Evolutionary conservation across 2,329 filamentous ascomycete species (phyloP), one percentile per base, ranked within the genome.

Genomic region (Exutisphaerella laricina): DNA sequence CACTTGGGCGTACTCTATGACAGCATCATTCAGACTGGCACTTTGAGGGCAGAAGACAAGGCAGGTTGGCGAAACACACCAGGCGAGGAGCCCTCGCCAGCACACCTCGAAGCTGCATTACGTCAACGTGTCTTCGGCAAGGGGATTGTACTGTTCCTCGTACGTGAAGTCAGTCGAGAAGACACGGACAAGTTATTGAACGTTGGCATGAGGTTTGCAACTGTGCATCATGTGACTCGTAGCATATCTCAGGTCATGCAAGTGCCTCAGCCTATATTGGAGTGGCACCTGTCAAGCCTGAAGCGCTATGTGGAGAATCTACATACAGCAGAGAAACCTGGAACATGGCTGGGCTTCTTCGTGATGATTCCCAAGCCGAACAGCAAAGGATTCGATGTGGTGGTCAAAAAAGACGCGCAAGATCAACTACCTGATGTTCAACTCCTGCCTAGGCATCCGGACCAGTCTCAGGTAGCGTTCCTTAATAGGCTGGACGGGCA

Each of bases 111-210:
- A 48, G 52, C 62, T 4, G 66, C 61, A 4, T 46, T 61, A 4
- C 58, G 56, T 21, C 54, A 62, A 1, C 59, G 64, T 22, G 48
- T 70, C 1, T 74, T 79, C 26, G 84, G 84, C 3, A 80, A 80
- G 46, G 88, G 88, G 1, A 86, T 89, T 41, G 73, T 94, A 33
- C 78, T 95, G 61, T 88, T 94, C 55, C 74, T 94, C 7, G 82
- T 88, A 4, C 83, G 81, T 8, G 74, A 74, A 31, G 71, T 84
- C 1, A 70, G 73, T 23, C 70, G 70, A 23, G 68, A 73, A 1
- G 84, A 88, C 25, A 72, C 77, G 0, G 73, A 78, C 39, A 74
- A 75, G 20, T 72, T 94, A 10, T 76, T 82, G 49, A 79, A 85
- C 1, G 70, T 77, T 8, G 88, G 88, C 1, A 94, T 82, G 62